Evolutionary conservation across 306 rosid genomes (phyloP), one percentile per base, ranked within the genome.

Genomic region (Macrotyloma uniflorum): DNA sequence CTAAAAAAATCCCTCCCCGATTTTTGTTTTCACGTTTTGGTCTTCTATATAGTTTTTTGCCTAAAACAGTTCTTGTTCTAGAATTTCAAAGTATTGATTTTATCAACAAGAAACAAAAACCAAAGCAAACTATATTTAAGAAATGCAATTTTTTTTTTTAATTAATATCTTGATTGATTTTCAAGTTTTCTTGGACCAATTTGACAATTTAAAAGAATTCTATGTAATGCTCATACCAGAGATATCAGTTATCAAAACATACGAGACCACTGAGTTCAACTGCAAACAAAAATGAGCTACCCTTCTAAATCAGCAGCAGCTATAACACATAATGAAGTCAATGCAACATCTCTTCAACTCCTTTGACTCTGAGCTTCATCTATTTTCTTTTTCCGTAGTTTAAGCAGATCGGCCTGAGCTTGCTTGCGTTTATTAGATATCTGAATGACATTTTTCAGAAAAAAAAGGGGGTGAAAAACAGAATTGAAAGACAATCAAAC

Each of bases 331-430:
- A 54, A 40, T 71, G 35, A 18, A 77, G 43, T 53, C 40, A n/a
- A 18, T 61, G 45, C 20, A 18, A 59, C 42, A 46, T 45, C 74
- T 53, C 74, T 67, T 82, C 69, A 83, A 70, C 50, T 54, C 42
- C 72, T 81, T 78, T 49, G 43, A 62, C 82, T 67, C 72, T 83
- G 35, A 65, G 90, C 84, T 82, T 76, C 92, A n/a, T 83, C 84
- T 49, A 88, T 74, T 49, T 86, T 90, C 86, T 75, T 87, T 87
- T 85, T 93, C 83, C 99, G 81, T 70, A 86, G 83, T 80, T 68
- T 81, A n/a, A 93, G 77, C 26, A 64, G 58, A 74, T 84, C 87
- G 62, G 43, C 4, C 2, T 82, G n/a, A 22, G 54, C 85, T 82
- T 58, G 83, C 93, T 93, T 95, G 66, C 85, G 87, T 43, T 82